These are phyloP conservation scores for Solanum gracilifrons DNA, from an alignment of 257 asterid genomes.

Conservation along the genomic window DNA sequence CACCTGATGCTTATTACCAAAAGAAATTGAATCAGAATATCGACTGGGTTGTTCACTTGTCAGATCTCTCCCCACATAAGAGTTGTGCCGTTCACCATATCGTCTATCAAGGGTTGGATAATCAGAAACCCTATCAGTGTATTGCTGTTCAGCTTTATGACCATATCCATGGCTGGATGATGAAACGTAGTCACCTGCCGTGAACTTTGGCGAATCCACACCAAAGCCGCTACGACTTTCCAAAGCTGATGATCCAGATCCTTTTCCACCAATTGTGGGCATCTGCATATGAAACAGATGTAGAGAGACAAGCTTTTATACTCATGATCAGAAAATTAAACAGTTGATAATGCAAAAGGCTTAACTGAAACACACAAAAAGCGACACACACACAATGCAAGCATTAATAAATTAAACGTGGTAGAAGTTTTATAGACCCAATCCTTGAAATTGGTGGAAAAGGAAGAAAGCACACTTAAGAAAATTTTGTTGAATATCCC, in stretches of 20 bases:
- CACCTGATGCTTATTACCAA: conserved; percentile 79
- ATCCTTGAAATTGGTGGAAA: background rate
- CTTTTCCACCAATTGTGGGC: conserved; percentile 54
- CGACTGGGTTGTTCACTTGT: conserved; percentile 61
- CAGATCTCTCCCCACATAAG: conserved; percentile 62
- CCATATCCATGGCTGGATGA: conserved; percentile 64
- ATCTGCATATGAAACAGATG: conserved; percentile 25
- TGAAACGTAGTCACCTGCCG: conserved; percentile 49
- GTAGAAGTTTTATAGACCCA: background rate
- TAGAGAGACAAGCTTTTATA: background rate
- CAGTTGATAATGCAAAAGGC: background rate
- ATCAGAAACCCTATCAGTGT: conserved; percentile 61
- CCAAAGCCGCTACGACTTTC: conserved; percentile 70
- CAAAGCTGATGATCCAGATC: conserved; percentile 45
- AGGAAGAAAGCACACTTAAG: background rate
- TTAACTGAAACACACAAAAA: background rate
- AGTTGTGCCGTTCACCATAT: conserved; percentile 53
- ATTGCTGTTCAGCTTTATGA: conserved; percentile 61
- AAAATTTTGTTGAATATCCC: background rate
- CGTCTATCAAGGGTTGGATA: conserved; percentile 66
- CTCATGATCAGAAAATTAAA: background rate
- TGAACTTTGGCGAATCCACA: conserved; percentile 60
- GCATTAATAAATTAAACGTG: background rate
- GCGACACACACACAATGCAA: background rate
- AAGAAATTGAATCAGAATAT: conserved; percentile 51